Evolutionary conservation across 164 flowering plant species (phyloP), one percentile per base, ranked within the genome.

Genomic region (Macadamia tetraphylla): DNA sequence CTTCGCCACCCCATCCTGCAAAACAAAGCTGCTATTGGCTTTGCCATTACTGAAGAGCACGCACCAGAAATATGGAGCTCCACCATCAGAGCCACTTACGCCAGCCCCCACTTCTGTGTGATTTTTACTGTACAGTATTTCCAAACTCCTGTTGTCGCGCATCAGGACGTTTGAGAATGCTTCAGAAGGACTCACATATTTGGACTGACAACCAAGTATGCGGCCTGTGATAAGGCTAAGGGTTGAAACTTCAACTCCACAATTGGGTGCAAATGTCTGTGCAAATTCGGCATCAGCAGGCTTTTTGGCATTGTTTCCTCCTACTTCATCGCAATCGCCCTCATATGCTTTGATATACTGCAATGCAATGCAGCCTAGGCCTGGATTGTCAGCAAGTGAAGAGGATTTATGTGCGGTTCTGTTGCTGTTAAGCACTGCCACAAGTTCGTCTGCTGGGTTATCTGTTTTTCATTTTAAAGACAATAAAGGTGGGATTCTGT

Each of bases 1-100:
- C 80, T 85, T 91, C 1, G 83, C 83, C 44, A 64, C 84, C 51
- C 86, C 89, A 35, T 80, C 87, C 17, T 83, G 87, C 13, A 81
- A 68, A 31, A 75, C 81, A 67, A 91, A 91, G 75, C 87, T 89
- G 71, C 81, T 77, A 66, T 83, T 88, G n/a, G 68, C 15, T 56
- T 69, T 75, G 7, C 96, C 97, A 67, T 69, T 77, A 79, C 97
- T 88, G 75, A 94, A 91, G 52, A 94, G 73, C 55, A 94, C 85
- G 66, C 97, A 91, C 98, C 98, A 94, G 77, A 94, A 94, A 67
- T 91, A 91, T 2, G 98, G 97, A 8, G 85, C 53, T 2, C 96
- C 97, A 13, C 96, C 94, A 78, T 83, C 93, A 2, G 78, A 74
- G 58, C 95, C 97, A 55, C 82, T 87, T 30, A 88, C 97, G 1